Base-by-base conservation (phyloP, 306 rosid species). In the Ormosia emarginata region DNA sequence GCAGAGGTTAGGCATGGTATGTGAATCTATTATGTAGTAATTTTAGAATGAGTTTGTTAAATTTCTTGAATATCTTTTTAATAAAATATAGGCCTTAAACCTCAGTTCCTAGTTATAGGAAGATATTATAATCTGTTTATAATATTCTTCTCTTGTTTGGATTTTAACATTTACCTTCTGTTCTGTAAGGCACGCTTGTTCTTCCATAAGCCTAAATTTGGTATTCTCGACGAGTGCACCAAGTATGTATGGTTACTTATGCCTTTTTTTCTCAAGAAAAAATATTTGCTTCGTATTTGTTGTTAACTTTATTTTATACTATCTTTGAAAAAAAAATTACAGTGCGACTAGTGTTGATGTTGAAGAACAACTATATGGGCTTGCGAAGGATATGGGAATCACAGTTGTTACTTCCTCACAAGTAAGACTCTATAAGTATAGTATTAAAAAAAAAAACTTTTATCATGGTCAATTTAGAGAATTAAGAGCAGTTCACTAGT, bases 281-380 rank as follows among this genome's bases (percentile, higher is more conserved):
- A 46, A 61, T 62, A 71, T 77, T 61, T 34, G 33, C 62, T 53
- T 80, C 55, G n/a, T 11, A 52, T 73, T 62, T 66, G 66, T 63
- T 65, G 57, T 39, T 85, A 61, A 62, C 81, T 65, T 46, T 74
- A 50, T 41, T 41, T 40, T 29, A 3, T 39, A 50, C n/a, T 78
- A 50, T 78, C 15, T 37, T 50, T 59, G 13, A 3, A 61, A 81
- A 87, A 81, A 47, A 49, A 61, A 71, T 90, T 78, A 82, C 90
- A 95, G 99, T 83, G 99, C 98, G 15, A 95, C 98, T 14, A 95
- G 99, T 76, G 97, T 95, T 63, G 99, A 95, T 76, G 98, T 95
- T 0, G 99, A 95, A 85, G 99, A 95, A 83, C 97, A 92, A 80
- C 92, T 95, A n/a, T 95, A 93, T 75, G 89, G 89, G 86, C 90